Conservation (phyloP, 768 basidiomycete genomes). For the Suillus brevipes region DNA sequence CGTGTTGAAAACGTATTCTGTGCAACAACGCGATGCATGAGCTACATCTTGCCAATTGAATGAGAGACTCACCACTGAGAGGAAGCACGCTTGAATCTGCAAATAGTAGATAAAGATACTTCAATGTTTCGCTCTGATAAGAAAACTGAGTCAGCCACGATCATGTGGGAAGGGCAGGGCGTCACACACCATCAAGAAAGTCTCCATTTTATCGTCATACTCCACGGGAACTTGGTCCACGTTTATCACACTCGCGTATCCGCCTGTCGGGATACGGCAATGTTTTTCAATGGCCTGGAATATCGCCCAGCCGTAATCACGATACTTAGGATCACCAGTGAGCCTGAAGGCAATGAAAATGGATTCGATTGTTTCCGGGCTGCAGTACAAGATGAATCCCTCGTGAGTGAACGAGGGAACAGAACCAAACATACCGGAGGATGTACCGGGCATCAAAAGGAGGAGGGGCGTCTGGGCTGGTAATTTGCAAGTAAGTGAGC, state of each 20-base stretch:
- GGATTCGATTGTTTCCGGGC: slow-evolving; percentile 93
- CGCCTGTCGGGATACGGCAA: slow-evolving; percentile 74
- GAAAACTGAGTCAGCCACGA: background rate
- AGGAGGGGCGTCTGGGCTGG: slow-evolving; percentile 25
- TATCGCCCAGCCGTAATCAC: slow-evolving; percentile 84
- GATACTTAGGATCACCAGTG: slow-evolving; percentile 80
- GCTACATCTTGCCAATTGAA: slow-evolving; percentile 12
- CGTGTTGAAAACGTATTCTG: slow-evolving; percentile 91
- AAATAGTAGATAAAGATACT: slow-evolving; percentile 90
- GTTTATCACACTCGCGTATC: slow-evolving; percentile 81
- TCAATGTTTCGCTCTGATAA: slow-evolving; percentile 79
- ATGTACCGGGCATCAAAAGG: slow-evolving; percentile 91
- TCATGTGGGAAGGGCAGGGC: background rate
- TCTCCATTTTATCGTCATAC: slow-evolving; percentile 92
- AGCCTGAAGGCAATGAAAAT: slow-evolving; percentile 90
- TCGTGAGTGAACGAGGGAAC: background rate
- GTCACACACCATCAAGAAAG: slow-evolving; percentile 77
- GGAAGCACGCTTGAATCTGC: slow-evolving; percentile 72
- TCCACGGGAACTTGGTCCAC: slow-evolving; percentile 74
- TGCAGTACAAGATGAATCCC: slow-evolving; percentile 25
- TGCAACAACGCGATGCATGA: background rate
- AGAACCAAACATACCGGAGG: slow-evolving; percentile 56
- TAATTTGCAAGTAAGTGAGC: slow-evolving; percentile 9
- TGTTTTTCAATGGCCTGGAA: slow-evolving; percentile 88
- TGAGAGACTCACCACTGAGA: slow-evolving; percentile 58